Conservation (phyloP, 1,284 basidiomycete species). For the Erythrobasidium hasegawianum region DNA sequence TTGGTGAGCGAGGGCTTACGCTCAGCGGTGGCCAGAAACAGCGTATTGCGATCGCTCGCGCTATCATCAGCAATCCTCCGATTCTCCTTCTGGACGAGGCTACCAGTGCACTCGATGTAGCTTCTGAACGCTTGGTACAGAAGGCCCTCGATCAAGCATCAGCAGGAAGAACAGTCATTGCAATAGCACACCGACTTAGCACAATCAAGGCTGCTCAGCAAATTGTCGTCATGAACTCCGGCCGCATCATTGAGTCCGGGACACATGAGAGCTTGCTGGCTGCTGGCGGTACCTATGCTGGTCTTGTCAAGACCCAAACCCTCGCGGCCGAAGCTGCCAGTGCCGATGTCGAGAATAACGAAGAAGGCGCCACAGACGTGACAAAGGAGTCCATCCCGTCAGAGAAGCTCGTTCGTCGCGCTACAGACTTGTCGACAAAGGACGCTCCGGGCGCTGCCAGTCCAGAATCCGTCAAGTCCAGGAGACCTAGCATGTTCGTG, state of each 20-base stretch:
- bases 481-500: not conserved
- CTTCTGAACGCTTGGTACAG: constrained; percentile 82
- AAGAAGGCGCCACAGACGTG: constrained; percentile 17
- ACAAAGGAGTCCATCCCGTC: not conserved
- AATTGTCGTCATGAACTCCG: constrained; percentile 51
- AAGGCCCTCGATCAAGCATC: constrained; percentile 90
- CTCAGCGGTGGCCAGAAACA: constrained; percentile 93
- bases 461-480: not conserved
- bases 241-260: constrained; percentile 48
- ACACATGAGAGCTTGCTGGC: constrained; percentile 47
- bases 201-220: constrained; percentile 50
- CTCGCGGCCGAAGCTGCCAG: constrained; percentile 41
- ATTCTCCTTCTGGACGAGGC: constrained; percentile 70
- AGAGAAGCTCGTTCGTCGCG: not conserved
- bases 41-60: constrained; percentile 59
- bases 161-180: constrained; percentile 55
- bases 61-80: constrained; percentile 83
- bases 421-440: not conserved
- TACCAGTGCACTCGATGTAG: constrained; percentile 49
- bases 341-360: constrained; percentile 34
- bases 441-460: not conserved
- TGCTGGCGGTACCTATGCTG: constrained; percentile 48
- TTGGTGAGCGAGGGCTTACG: constrained; percentile 88
- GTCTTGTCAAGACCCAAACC: constrained; percentile 49
- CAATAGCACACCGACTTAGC: constrained; percentile 50